phyloP scores from a whole-genome alignment of 1,139 yeast genomes.

The Candida sp. region DNA sequence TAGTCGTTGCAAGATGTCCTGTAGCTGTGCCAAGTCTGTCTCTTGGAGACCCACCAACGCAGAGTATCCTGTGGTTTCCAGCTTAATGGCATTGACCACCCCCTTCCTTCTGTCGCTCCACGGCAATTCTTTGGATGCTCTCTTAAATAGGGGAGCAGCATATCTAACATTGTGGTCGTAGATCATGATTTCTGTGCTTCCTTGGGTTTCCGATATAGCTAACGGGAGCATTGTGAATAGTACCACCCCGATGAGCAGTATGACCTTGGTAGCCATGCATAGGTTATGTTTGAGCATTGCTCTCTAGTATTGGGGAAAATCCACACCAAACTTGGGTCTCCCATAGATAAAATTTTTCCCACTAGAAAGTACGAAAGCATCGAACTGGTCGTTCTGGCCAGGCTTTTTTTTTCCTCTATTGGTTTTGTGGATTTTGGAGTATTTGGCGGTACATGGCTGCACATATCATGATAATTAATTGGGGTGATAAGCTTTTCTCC shows the following conservation, averaged over 20 bases:
- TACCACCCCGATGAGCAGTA: neutral
- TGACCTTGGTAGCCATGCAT: neutral
- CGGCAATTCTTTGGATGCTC: slow-evolving; percentile 30
- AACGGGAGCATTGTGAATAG: neutral
- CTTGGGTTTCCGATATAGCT: slow-evolving; percentile 3
- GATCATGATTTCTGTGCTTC: slow-evolving; percentile 24
- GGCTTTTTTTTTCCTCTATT: too few species aligned
- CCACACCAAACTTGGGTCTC: too few species aligned
- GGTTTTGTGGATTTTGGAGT: too few species aligned
- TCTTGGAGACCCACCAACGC: slow-evolving; percentile 39
- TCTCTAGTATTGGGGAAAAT: too few species aligned
- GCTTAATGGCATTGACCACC: slow-evolving; percentile 29
- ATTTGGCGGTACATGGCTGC: too few species aligned
- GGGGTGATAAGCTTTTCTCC: too few species aligned
- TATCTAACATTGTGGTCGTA: slow-evolving; percentile 42
- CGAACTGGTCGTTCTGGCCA: too few species aligned
- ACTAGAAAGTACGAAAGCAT: too few species aligned
- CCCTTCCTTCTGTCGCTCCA: slow-evolving; percentile 31
- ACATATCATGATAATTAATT: too few species aligned
- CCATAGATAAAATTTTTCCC: too few species aligned
- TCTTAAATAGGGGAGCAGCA: slow-evolving; percentile 24
- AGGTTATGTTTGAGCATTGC: neutral
- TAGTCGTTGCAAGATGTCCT: slow-evolving; percentile 28
- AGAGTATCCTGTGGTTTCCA: slow-evolving; percentile 25
- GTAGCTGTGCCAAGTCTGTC: slow-evolving; percentile 28